A percentile compares a stretch with the other conserved stretches of the same genome.
phyloP scores from a whole-genome alignment of 495 filamentous ascomycete genomes.

The Penicillium herquei region DNA sequence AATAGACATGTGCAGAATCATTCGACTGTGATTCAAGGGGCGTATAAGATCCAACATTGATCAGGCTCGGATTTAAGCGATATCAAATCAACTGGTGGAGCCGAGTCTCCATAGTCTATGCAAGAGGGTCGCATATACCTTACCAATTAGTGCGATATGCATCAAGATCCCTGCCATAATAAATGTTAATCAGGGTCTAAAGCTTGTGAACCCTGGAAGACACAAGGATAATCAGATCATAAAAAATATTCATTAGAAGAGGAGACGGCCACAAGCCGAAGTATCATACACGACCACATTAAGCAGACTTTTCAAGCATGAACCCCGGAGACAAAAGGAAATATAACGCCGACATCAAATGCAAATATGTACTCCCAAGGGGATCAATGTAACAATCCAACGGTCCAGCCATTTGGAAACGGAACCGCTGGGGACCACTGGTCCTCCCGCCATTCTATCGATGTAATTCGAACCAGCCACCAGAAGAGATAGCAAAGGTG shows the following conservation, averaged over 20 bases:
- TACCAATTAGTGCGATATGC: too few species aligned
- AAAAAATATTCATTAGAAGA: slow-evolving; percentile 13
- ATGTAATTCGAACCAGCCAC: neutral
- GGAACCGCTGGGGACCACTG: neutral
- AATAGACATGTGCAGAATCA: too few species aligned
- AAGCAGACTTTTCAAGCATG: slow-evolving; percentile 5
- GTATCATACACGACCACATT: slow-evolving; percentile 14
- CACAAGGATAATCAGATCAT: too few species aligned
- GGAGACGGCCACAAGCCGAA: neutral
- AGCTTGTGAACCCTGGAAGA: too few species aligned
- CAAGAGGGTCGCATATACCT: too few species aligned
- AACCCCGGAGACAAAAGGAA: neutral
- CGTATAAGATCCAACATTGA: neutral
- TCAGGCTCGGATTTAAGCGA: neutral
- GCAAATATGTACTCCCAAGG: slow-evolving; percentile 15
- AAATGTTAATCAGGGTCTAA: too few species aligned
- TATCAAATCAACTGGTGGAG: neutral
- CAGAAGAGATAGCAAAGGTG: neutral
- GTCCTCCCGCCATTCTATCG: neutral
- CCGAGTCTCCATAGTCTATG: neutral
- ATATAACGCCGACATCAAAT: slow-evolving; percentile 17
- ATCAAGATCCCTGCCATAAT: too few species aligned
- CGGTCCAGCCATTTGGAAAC: slow-evolving; percentile 16
- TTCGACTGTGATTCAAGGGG: too few species aligned
- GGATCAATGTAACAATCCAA: too few species aligned